These are phyloP conservation scores for Magnusiomyces fungicola DNA, from an alignment of 1,139 yeast species.

Conservation along the genomic window DNA sequence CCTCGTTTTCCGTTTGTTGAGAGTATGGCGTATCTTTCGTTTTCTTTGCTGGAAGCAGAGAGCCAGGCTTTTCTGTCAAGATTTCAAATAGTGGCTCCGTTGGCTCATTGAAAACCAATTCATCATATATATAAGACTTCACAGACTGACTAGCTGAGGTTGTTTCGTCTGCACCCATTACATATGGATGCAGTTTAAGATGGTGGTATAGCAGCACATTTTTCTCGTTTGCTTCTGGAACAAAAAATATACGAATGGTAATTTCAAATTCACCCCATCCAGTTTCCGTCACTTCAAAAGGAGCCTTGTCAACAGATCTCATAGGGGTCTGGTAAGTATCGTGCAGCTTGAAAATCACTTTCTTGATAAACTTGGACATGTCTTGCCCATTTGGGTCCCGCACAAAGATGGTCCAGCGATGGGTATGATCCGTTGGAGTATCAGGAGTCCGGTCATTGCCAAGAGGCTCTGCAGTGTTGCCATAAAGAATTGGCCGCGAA, in stretches of 20 bases:
- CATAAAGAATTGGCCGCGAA: conserved; percentile 79
- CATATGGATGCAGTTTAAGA: conserved; percentile 84
- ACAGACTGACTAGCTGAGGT: conserved; percentile 33
- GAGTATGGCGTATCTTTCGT: conserved; percentile 40
- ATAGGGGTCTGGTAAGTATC: conserved; percentile 87
- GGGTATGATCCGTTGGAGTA: conserved; percentile 89
- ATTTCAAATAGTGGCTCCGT: conserved; percentile 79
- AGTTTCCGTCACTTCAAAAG: conserved; percentile 91
- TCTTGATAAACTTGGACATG: conserved; percentile 72
- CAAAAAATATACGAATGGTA: conserved; percentile 77
- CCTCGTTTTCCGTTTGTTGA: conserved; percentile 63
- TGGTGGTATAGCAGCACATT: conserved; percentile 82
- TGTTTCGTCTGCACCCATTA: conserved; percentile 25
- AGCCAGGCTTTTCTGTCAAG: conserved; percentile 68
- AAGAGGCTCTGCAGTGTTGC: conserved; percentile 75
- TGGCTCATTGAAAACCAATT: conserved; percentile 91
- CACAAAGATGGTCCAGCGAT: conserved; percentile 90
- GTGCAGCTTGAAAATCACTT: conserved; percentile 89
- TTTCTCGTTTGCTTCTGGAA: conserved; percentile 81
- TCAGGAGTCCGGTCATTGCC: conserved; percentile 53
- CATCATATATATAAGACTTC: conserved; percentile 76
- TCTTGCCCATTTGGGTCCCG: conserved; percentile 74
- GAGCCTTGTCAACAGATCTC: conserved; percentile 79
- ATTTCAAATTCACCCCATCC: conserved; percentile 99
- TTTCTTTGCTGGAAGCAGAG: conserved; percentile 57